These are phyloP conservation scores for Xylaria digitata DNA, from an alignment of 2,329 filamentous ascomycete genomes.

Conservation along the genomic window DNA sequence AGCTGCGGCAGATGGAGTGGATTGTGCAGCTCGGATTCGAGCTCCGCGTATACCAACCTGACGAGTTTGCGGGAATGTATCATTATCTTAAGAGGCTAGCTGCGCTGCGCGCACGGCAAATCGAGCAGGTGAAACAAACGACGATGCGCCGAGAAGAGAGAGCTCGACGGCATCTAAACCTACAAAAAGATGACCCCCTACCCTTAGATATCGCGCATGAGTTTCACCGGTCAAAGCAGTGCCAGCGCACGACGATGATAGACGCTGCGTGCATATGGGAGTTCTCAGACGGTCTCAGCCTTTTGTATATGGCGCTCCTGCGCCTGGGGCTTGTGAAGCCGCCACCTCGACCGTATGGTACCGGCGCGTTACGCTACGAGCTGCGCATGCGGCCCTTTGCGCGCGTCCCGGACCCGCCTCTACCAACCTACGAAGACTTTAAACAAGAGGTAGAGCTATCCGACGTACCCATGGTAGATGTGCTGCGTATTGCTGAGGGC, in stretches of 20 bases:
- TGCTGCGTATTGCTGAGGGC: constrained; percentile 60
- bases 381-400: constrained; percentile 88
- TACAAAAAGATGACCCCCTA: constrained; percentile 30
- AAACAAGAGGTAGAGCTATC: constrained; percentile 55
- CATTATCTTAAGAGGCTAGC: constrained; percentile 84
- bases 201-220: constrained; percentile 55
- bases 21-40: constrained; percentile 95
- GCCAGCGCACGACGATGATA: constrained; percentile 69
- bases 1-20: constrained; percentile 87
- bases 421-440: constrained; percentile 74
- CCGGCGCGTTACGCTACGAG: constrained; percentile 77
- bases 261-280: constrained; percentile 73
- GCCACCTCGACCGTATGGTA: constrained; percentile 72
- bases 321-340: constrained; percentile 66
- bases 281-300: constrained; percentile 64
- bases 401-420: constrained; percentile 72
- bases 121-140: constrained; percentile 78
- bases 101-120: constrained; percentile 73
- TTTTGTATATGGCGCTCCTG: constrained; percentile 74
- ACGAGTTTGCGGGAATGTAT: constrained; percentile 91
- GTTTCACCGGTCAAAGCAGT: constrained; percentile 62
- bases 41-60: constrained; percentile 85
- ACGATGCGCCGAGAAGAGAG: constrained; percentile 45
- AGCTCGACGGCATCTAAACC: constrained; percentile 18
- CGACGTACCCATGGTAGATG: constrained; percentile 52